These are phyloP conservation scores for carrot (Daucus carota) DNA, from an alignment of 129 eudicot species.

Conservation along the genomic window DH1_v3.0 NC_030381.2:42046001-42046500, in stretches of 20 bases:
- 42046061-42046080: conserved; percentile 29
- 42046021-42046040: conserved; percentile 46
- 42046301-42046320: no score
- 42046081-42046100: conserved; percentile 40
- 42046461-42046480: background rate
- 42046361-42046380: no score
- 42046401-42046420: background rate
- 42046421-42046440: no score
- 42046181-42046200: conserved; percentile 22
- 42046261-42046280: no score
- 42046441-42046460: background rate
- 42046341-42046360: no score
- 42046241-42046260: no score
- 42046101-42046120: conserved; percentile 35
- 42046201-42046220: background rate
- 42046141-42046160: conserved; percentile 31
- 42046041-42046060: conserved; percentile 69
- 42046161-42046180: conserved; percentile 27
- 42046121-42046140: conserved; percentile 31
- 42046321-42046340: no score
- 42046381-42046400: background rate
- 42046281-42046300: no score
- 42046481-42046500: no score
- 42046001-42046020: conserved; percentile 67
- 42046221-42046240: background rate